Conservation (phyloP, 1,284 basidiomycete species). For the Ustilago hordei region DNA sequence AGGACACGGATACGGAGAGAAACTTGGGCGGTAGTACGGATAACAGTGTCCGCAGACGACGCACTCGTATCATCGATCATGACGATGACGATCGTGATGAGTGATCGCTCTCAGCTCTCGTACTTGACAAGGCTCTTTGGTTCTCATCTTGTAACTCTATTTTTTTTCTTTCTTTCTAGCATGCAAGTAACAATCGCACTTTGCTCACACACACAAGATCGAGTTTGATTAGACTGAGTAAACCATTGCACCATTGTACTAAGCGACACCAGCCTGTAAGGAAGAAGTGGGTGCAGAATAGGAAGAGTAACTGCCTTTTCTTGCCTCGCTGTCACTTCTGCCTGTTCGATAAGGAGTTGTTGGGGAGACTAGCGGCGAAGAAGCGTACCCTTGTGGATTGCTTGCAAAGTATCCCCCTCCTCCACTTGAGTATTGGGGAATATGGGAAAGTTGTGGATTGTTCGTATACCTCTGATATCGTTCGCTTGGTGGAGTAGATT, state of each 20-base stretch:
- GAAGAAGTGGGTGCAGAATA: conserved; percentile 8
- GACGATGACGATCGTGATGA: conserved; percentile 21
- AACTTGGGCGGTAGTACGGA: conserved; percentile 27
- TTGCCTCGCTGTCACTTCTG: background rate
- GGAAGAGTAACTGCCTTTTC: background rate
- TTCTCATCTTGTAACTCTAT: no score
- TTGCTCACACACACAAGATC: background rate
- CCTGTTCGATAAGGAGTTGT: conserved; percentile 10
- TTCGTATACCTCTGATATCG: background rate
- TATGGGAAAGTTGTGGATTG: background rate
- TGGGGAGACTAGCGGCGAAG: conserved; percentile 16
- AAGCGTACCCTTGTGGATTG: background rate
- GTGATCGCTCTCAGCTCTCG: background rate
- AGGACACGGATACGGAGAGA: background rate
- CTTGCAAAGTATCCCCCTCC: conserved; percentile 4
- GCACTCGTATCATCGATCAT: conserved; percentile 31
- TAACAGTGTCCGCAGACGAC: conserved; percentile 26
- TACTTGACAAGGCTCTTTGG: background rate
- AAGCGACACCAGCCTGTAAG: conserved; percentile 14
- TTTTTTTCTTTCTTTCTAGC: background rate
- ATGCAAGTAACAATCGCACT: conserved; percentile 1
- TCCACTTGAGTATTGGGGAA: background rate
- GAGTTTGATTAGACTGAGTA: background rate
- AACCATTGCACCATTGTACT: background rate
- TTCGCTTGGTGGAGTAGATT: conserved; percentile 7